phyloP scores from a whole-genome alignment of 2,329 filamentous ascomycete species.

The Colletotrichum tropicale region DNA sequence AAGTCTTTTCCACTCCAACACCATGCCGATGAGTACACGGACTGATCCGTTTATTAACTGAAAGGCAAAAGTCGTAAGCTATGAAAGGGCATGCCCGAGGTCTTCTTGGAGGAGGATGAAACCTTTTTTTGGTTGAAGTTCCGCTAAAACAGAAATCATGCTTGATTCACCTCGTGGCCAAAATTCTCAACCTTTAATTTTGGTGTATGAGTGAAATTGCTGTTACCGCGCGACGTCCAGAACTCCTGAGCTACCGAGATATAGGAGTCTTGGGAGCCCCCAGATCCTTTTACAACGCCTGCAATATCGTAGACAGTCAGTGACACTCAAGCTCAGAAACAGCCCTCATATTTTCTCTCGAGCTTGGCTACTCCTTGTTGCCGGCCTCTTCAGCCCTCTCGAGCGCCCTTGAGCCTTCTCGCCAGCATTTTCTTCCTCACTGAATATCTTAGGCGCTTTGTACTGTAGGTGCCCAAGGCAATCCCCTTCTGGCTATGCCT shows the following conservation, averaged over 20 bases:
- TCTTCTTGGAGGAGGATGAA: too few species aligned
- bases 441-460: too few species aligned
- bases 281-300: not conserved
- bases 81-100: too few species aligned
- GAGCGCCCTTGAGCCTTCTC: too few species aligned
- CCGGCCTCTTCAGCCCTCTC: accelerated
- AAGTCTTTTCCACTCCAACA: not conserved
- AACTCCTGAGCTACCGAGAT: accelerated
- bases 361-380: not conserved
- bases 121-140: too few species aligned
- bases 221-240: too few species aligned
- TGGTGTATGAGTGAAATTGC: too few species aligned
- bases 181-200: too few species aligned
- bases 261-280: accelerated
- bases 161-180: not conserved
- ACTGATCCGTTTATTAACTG: accelerated
- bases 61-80: not conserved
- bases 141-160: not conserved
- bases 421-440: too few species aligned
- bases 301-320: not conserved
- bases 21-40: not conserved
- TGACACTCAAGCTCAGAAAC: accelerated
- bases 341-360: not conserved
- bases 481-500: not conserved
- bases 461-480: accelerated